These are phyloP conservation scores for Pulveroboletus sp. DNA, from an alignment of 768 basidiomycete genomes.

Conservation along the genomic window DNA sequence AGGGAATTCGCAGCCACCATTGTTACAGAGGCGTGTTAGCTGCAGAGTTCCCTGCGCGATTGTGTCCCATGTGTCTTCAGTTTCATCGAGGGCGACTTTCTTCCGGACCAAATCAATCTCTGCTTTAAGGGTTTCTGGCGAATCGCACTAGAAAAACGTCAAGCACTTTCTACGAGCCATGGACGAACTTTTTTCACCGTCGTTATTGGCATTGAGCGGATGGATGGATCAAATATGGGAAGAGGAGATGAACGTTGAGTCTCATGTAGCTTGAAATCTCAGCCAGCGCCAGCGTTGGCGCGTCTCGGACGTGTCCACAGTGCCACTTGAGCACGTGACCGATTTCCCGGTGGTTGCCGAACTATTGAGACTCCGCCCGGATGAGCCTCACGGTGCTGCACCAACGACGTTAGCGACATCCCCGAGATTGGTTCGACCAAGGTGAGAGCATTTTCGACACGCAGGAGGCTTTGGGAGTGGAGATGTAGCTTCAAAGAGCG, in stretches of 20 bases:
- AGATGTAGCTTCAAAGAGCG: background rate
- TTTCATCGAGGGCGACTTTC: constrained; percentile 48
- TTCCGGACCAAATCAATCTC: constrained; percentile 42
- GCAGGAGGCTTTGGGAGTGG: background rate
- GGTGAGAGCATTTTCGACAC: constrained; percentile 21
- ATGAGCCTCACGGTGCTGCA: background rate
- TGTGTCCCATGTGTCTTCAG: constrained; percentile 77
- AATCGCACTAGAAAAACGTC: constrained; percentile 28
- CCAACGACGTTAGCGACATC: constrained; percentile 15
- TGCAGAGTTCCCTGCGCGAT: constrained; percentile 48
- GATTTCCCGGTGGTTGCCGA: constrained; percentile 17
- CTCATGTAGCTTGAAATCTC: constrained; percentile 16
- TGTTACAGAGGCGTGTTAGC: constrained; percentile 46
- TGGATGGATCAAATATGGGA: background rate
- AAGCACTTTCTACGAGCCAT: background rate
- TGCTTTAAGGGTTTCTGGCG: constrained; percentile 28
- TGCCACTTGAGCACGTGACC: constrained; percentile 25
- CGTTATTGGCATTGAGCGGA: constrained; percentile 27
- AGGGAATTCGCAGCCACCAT: constrained; percentile 49
- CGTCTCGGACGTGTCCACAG: constrained; percentile 19
- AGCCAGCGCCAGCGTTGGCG: constrained; percentile 6
- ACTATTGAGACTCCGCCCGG: constrained; percentile 22
- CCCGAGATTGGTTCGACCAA: constrained; percentile 18
- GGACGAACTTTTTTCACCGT: constrained; percentile 8
- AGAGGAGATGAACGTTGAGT: constrained; percentile 2